These are phyloP conservation scores for Acacia confusa DNA, from an alignment of 306 rosid species.

Conservation along the genomic window DNA sequence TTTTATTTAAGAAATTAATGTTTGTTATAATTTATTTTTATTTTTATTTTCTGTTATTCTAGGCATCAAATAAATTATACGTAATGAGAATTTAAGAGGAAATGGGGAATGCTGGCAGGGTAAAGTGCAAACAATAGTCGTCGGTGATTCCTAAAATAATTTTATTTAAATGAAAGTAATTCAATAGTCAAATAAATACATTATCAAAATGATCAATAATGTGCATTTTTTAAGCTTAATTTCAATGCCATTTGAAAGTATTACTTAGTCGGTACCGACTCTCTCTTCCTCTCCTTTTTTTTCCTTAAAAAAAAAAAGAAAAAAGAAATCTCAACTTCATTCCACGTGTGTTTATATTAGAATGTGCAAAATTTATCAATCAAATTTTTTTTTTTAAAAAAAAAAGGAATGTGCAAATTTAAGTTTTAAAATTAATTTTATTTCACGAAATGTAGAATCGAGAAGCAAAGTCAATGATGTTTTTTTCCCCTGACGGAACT, in stretches of 20 bases:
- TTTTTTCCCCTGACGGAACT: background rate
- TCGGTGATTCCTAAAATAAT: background rate
- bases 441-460: background rate
- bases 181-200: background rate
- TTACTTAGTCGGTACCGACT: conserved; percentile 13
- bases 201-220: background rate
- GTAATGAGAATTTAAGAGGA: no score
- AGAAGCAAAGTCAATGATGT: background rate
- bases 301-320: background rate
- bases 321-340: background rate
- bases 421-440: background rate
- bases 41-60: no score
- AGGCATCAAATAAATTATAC: background rate
- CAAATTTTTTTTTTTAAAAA: no score
- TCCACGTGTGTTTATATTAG: background rate
- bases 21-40: background rate
- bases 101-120: background rate
- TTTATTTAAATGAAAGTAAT: background rate
- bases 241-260: background rate
- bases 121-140: background rate
- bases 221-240: background rate
- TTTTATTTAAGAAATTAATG: background rate
- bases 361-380: background rate
- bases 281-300: background rate
- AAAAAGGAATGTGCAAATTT: background rate